Evolutionary conservation across 805 yeast genomes (phyloP), one percentile per base, ranked within the genome.

Genomic region (Metschnikowia henanensis): DNA sequence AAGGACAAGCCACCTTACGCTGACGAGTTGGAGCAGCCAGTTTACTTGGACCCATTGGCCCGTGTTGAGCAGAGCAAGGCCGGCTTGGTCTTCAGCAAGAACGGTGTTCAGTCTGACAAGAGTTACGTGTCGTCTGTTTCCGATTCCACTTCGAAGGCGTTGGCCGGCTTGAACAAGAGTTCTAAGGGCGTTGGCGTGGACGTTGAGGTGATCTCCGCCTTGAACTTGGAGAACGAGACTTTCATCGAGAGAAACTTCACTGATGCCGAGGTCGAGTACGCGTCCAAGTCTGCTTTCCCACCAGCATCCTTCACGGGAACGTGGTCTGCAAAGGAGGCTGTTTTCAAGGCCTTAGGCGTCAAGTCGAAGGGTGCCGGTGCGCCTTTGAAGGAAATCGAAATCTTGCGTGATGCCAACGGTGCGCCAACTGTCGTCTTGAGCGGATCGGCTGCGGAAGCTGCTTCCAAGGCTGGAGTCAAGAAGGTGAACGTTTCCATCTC

Each of bases 311-410:
- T 79, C 68, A 90, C 99, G 21, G 99, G 99, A 37, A 86, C 95
- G 34, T 94, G 99, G 99, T 88, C 97, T 23, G 99, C 99, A 35
- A 94, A 94, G 72, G 99, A 94, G 73, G 99, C 99, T 33, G 97
- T 91, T 28, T 94, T 94, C 83, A 94, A 94, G 75, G 87, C 96
- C 16, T 75, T 94, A 61, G 91, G 94, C 49, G 95, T 88, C 50
- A 78, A 79, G 60, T 82, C 95, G 36, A 80, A 83, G 62, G 99
- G 99, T 47, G 97, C 92, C 13, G 99, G 98, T 49, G 98, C 99
- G 30, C 76, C 95, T 26, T 77, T 94, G 72, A 80, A 78, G 64
- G 96, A 89, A 48, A 95, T 94, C 68, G 98, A 92, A 72, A 87
- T 94, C 58, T 57, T 73, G 22, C 84, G 92, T 59, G 83, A 78